Percentiles rank a stretch among this genome's conserved stretches.
Evolutionary conservation across 192 early-diverging fungal species (phyloP).

Genomic region (Mycoemilia scoparia): DNA sequence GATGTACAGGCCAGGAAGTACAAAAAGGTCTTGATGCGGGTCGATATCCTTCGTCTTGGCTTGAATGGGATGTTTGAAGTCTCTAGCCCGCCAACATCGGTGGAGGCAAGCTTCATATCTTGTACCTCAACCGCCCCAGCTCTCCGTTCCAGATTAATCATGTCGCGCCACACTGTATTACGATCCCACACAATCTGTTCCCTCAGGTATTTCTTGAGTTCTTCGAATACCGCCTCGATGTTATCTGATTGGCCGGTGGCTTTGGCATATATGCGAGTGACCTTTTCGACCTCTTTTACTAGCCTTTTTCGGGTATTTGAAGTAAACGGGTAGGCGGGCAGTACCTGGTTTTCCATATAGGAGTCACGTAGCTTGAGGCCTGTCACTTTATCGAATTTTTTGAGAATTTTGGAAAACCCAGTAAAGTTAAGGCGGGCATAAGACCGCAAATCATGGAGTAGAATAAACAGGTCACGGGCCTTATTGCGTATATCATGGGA

Average conservation of each 20-base stretch:
- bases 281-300: constrained; percentile 36
- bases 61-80: constrained; percentile 19
- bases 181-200: constrained; percentile 91
- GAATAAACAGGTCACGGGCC: constrained; percentile 60
- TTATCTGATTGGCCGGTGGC: constrained; percentile 13
- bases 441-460: constrained; percentile 67
- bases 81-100: constrained; percentile 5
- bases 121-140: constrained; percentile 51
- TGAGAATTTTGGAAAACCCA: constrained; percentile 85
- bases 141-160: constrained; percentile 78
- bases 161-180: constrained; percentile 95
- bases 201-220: constrained; percentile 63
- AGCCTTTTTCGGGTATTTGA: constrained; percentile 38
- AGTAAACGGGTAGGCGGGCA: constrained; percentile 50
- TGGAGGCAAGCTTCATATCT: constrained; percentile 15
- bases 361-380: constrained; percentile 45
- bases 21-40: constrained; percentile 27
- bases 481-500: constrained; percentile 24
- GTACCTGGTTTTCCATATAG: constrained; percentile 50
- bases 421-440: constrained; percentile 80
- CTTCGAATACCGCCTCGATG: constrained; percentile 41
- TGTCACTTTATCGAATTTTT: constrained; percentile 96
- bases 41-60: constrained; percentile 27
- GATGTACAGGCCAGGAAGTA: constrained; percentile 31
- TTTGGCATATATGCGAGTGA: constrained; percentile 11